Evolutionary conservation across 352 stramenopile species (phyloP).

Genomic region (Blastocystis sp.): DNA sequence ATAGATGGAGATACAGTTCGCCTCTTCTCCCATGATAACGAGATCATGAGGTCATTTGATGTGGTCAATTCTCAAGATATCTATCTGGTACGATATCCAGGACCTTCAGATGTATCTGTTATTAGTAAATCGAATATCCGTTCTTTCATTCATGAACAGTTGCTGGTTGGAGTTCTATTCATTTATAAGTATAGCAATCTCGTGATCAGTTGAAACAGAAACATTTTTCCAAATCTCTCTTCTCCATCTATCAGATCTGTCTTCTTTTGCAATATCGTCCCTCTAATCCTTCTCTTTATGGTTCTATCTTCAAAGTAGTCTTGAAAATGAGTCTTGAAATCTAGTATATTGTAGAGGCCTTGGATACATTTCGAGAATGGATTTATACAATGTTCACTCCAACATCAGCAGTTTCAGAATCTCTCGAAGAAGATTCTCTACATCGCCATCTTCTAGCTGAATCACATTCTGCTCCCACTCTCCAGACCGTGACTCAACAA

Average conservation of each 20-base stretch:
- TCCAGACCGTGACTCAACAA: neutral
- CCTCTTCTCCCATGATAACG: neutral
- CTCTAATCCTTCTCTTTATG: neutral
- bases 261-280: neutral
- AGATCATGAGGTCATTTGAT: neutral
- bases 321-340: neutral
- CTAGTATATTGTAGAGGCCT: neutral
- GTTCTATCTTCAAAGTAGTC: neutral
- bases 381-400: no score
- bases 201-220: neutral
- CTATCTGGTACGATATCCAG: neutral
- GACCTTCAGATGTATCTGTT: neutral
- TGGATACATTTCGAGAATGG: no score
- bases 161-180: neutral
- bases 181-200: neutral
- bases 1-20: neutral
- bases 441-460: neutral
- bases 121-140: neutral
- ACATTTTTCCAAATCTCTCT: neutral
- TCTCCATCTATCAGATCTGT: neutral
- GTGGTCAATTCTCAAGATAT: slow-evolving; percentile 28
- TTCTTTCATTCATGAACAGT: neutral
- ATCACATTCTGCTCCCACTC: neutral
- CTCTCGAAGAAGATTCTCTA: neutral
- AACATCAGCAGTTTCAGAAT: no score